Base-by-base conservation (phyloP, 352 stramenopile species). In the Pythium folliculosum region DNA sequence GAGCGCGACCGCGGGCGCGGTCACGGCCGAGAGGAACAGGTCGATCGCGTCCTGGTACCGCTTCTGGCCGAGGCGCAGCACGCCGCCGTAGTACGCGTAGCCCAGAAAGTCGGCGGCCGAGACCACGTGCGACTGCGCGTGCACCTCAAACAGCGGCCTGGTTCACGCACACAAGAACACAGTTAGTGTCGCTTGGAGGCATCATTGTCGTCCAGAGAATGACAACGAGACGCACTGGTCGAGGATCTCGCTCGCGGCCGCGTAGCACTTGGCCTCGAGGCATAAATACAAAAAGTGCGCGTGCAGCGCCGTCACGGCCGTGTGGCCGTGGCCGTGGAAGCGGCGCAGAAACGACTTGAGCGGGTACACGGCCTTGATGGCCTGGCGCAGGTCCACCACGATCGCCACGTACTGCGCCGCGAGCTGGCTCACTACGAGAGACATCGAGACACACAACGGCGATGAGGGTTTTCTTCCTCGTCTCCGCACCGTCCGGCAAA, bases 1-100 rank as follows among this genome's bases (percentile, higher is more conserved):
- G 7, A 95, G 77, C 45, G 77, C 79, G 25, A 86, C 50, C 1
- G 89, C 89, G 0, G 89, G 89, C 23, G 84, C 77, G 17, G 89
- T 94, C 48, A 94, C 78, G 1, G 82, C 82, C 48, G 92, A 69
- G 55, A 88, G 71, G 51, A 96, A 85, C 27, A 90, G 83, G 35
- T 93, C 80, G 14, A 87, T 77, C 9, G 89, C 85, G 17, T 92
- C 80, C 48, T 88, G 76, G 62, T 86, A 94, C 22, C 80, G 77
- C 73, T 94, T 95, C 69, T 92, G 71, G 1, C 89, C 87, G 14
- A 92, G 62, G 57, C 83, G 88, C 21, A 95, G 59, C 47, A 93
- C 53, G 14, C 85, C 89, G 48, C 84, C 87, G 62, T 95, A 95
- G 76, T 94, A 96, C 53, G 83, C 82, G 64, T 96, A 96, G 54